Evolutionary conservation across 192 early-diverging fungal species (phyloP), one percentile per base, ranked within the genome.

Genomic region (Entomortierella lignicola): DNA sequence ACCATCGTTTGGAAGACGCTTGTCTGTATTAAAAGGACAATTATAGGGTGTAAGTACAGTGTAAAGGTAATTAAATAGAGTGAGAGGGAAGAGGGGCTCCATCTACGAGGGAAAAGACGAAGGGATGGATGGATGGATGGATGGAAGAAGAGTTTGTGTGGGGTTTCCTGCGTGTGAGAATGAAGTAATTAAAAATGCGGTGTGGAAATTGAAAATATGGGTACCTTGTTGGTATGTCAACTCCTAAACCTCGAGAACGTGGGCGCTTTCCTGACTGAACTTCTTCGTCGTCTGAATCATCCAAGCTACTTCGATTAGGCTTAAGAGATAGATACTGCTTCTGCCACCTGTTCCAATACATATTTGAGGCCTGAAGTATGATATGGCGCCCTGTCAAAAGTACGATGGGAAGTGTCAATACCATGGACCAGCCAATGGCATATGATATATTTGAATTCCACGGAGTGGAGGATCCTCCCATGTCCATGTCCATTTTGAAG

Each of bases 391-490:
- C 71, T 51, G 55, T 66, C 18, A 73, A 17, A 7, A 57, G 34
- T 8, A 73, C 55, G 27, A 73, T 32, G 31, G 71, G 71, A n/a
- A 54, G 27, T 13, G 56, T 47, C 37, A 73, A n/a, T 0, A 56
- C 63, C 21, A 73, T 60, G 39, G 55, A 65, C 71, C 71, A 73
- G 56, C 57, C 62, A 26, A 73, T 42, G 1, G 71, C 71, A 42
- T 73, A 73, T n/a, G 55, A 30, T n/a, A 73, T 55, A 64, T 73
- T 73, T 12, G 44, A 8, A 50, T 73, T 73, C 71, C 71, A 73
- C 17, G 71, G 71, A 21, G 71, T 73, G 43, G 71, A 29, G 34
- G 29, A n/a, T 27, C 50, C 30, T 29, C 55, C 15, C 15, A 57
- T 31, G 47, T 72, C 17, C 42, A 39, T 39, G 44, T 60, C 43